These are phyloP conservation scores for Talaromyces proteolyticus DNA, from an alignment of 495 filamentous ascomycete genomes.

Conservation along the genomic window DNA sequence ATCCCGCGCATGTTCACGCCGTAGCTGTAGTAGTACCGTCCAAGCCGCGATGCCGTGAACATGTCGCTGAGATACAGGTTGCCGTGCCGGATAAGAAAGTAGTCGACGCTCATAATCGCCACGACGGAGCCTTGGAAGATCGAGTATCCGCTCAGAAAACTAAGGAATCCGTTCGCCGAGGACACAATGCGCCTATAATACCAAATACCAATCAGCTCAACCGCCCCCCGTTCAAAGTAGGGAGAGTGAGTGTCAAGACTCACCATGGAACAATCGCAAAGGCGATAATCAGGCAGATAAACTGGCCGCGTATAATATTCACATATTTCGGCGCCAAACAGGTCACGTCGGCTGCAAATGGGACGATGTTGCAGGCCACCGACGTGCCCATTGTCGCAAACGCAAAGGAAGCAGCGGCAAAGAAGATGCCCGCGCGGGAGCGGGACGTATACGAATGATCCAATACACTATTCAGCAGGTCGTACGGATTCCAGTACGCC, in stretches of 20 bases:
- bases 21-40: constrained; percentile 1
- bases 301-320: constrained; percentile 49
- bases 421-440: constrained; percentile 35
- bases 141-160: constrained; percentile 38
- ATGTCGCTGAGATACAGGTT: constrained; percentile 9
- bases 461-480: constrained; percentile 17
- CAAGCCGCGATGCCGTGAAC: constrained; percentile 1
- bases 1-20: not conserved
- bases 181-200: constrained; percentile 8
- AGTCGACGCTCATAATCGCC: constrained; percentile 33
- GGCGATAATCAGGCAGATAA: constrained; percentile 41
- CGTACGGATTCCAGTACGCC: constrained; percentile 17
- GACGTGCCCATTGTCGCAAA: constrained; percentile 36
- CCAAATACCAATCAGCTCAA: no score
- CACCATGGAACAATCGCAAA: constrained; percentile 45
- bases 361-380: constrained; percentile 49
- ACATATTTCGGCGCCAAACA: constrained; percentile 47
- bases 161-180: constrained; percentile 36
- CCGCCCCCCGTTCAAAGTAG: no score
- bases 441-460: constrained; percentile 20
- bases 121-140: constrained; percentile 36
- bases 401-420: constrained; percentile 20
- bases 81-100: constrained; percentile 27
- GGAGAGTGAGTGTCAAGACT: not conserved
- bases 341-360: constrained; percentile 48